phyloP scores from a whole-genome alignment of 2,329 filamentous ascomycete species.

The Trichoderma sp. region DNA sequence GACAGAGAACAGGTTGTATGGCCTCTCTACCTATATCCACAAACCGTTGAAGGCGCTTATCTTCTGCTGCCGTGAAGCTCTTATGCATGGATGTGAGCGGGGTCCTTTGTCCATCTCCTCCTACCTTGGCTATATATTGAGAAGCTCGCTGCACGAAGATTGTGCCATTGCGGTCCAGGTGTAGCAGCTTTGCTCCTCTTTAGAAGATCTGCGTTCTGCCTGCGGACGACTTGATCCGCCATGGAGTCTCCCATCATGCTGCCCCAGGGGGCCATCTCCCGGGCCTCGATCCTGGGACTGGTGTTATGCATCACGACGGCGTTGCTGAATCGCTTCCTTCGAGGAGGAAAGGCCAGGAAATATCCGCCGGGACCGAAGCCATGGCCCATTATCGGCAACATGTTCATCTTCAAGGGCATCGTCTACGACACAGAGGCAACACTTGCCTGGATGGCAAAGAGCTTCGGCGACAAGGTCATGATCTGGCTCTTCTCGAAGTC shows the following conservation, averaged over 20 bases:
- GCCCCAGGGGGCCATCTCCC: not conserved
- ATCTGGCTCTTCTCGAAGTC: constrained; percentile 10
- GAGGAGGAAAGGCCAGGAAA: not conserved
- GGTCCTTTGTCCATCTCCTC: not conserved
- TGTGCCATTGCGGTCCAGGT: not conserved
- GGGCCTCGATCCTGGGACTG: not conserved
- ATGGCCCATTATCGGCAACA: constrained; percentile 22
- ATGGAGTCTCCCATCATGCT: not conserved
- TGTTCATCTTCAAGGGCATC: constrained; percentile 1
- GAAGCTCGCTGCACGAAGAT: not conserved
- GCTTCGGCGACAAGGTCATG: constrained; percentile 1
- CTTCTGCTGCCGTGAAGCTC: not conserved
- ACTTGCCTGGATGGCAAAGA: not conserved
- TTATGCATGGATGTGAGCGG: not conserved
- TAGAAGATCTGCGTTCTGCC: too few species aligned
- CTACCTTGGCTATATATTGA: constrained; percentile 1
- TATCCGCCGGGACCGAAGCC: constrained; percentile 12
- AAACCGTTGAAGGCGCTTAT: not conserved
- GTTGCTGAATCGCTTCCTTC: not conserved
- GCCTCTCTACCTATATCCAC: too few species aligned
- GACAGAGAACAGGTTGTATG: too few species aligned
- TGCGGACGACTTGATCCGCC: too few species aligned
- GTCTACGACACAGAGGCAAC: not conserved
- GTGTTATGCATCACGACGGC: constrained; percentile 7
- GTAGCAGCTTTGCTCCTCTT: too few species aligned